A percentile compares a stretch with the other conserved stretches of the same genome.
Evolutionary conservation across 768 basidiomycete species (phyloP).

Genomic region (Lentinula sp.): DNA sequence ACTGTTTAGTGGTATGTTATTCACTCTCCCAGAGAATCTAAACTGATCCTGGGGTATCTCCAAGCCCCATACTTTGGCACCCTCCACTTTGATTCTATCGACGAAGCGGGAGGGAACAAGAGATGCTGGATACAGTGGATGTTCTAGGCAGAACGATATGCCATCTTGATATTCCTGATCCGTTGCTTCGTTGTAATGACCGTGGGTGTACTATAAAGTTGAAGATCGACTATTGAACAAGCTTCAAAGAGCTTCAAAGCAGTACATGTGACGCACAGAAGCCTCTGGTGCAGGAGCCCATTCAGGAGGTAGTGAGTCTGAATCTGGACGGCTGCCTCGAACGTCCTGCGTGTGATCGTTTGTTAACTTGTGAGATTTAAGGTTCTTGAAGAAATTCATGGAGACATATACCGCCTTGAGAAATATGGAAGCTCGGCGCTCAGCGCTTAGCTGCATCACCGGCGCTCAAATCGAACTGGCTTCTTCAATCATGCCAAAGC

Average conservation of each 20-base stretch:
- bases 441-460: too few relatives aligned
- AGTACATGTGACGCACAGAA: conserved; percentile 22
- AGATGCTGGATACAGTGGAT: conserved; percentile 33
- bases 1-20: conserved; percentile 23
- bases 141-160: conserved; percentile 38
- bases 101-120: conserved; percentile 47
- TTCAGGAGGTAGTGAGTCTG: conserved; percentile 30
- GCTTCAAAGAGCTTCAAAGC: background rate
- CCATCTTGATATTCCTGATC: conserved; percentile 49
- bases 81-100: conserved; percentile 41
- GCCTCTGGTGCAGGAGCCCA: conserved; percentile 59
- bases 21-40: conserved; percentile 42
- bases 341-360: background rate
- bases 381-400: background rate
- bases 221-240: too few relatives aligned
- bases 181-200: conserved; percentile 50
- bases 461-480: too few relatives aligned
- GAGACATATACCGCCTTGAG: background rate
- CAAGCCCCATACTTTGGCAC: conserved; percentile 51
- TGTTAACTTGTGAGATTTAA: background rate
- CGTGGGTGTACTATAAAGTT: conserved; percentile 14
- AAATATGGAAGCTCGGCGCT: too few relatives aligned
- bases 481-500: too few relatives aligned
- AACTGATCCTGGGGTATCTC: conserved; percentile 22
- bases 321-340: background rate